Evolutionary conservation across 1,284 basidiomycete genomes (phyloP), one percentile per base, ranked within the genome.

Genomic region (Cryptococcus sp.): DNA sequence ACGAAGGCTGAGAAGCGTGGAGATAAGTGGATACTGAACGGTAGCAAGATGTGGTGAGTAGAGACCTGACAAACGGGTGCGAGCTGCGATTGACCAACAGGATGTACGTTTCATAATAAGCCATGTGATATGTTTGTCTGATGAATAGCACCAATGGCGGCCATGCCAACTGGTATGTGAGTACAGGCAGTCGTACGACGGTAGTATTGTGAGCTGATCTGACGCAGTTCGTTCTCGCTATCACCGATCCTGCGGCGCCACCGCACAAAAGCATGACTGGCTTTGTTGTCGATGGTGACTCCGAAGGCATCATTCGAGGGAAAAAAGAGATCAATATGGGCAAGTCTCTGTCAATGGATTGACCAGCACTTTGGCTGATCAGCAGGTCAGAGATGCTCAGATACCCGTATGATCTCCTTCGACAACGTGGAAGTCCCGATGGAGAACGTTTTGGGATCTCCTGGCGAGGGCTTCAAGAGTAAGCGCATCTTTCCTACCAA

Each of bases 271-370:
- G 75, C 10, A 76, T 80, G 73, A 76, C 76, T 0, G 79, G 78
- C 2, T 80, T 80, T 53, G 76, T 79, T 22, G 78, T 79, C 24
- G 79, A 80, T 40, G 78, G 72, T 16, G 74, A 78, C 53, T 62
- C 74, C 0, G 66, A 69, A 0, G 79, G 79, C 5, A 74, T 80
- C 48, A 58, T 56, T 9, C 50, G 74, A 21, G 76, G 76, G 42
- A 77, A 76, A 63, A 80, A 80, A 68, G 75, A 79, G 58, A 75
- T 80, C 58, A 80, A 80, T 66, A 79, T 80, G 78, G 79, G 78
- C 61, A 22, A 9, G 26, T n/a, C n/a, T n/a, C n/a, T n/a, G n/a
- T n/a, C 24, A 21, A 5, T 5, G 23, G n/a, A n/a, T 24, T 45
- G 14, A n/a, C 41, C 14, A 37, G 21, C 10, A 25, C 11, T 3